Evolutionary conservation across 495 filamentous ascomycete species (phyloP), one percentile per base, ranked within the genome.

Genomic region (Aspergillus hancockii): DNA sequence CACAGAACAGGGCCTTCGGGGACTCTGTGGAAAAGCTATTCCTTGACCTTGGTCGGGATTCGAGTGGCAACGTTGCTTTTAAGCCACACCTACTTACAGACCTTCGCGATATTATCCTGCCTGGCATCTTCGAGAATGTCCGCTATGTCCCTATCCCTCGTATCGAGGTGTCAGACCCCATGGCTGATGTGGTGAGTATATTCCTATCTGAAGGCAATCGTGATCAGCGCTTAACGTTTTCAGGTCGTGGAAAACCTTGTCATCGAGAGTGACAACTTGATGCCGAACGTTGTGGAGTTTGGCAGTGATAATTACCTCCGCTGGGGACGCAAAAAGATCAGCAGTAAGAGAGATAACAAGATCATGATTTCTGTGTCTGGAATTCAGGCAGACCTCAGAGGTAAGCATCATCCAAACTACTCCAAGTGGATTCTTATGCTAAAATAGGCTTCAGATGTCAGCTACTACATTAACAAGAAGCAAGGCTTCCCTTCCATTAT

Each of bases 401-500:
- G 59, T 61, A 30, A 19, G 32, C 43, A 21, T 32, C 34, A 38
- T 4, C 57, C 32, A 28, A 31, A n/a, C 16, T 9, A 10, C 47
- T 4, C 5, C n/a, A 10, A 4, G 0, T 57, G 50, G 54, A 69
- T 9, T 18, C 47, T 7, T 13, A 5, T 56, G n/a, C 30, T 57
- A 36, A 52, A 8, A 23, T 25, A 6, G 10, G 30, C 13, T 31
- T 22, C 28, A 63, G 94, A 98, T 72, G 90, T 98, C 52, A 89
- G 88, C 78, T 98, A 95, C 80, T 93, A 97, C 72, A 82, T 98
- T 79, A 92, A 95, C 75, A 89, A 88, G 76, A 98, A 98, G 82
- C 80, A 95, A 69, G 95, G 95, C 45, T 97, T 97, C 80, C 95
- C 93, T 3, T 84, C 89, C 13, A 79, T 98, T 70, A 92, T 85